Conservation (phyloP, 352 stramenopile genomes). For the Phytophthora foliorum region DNA sequence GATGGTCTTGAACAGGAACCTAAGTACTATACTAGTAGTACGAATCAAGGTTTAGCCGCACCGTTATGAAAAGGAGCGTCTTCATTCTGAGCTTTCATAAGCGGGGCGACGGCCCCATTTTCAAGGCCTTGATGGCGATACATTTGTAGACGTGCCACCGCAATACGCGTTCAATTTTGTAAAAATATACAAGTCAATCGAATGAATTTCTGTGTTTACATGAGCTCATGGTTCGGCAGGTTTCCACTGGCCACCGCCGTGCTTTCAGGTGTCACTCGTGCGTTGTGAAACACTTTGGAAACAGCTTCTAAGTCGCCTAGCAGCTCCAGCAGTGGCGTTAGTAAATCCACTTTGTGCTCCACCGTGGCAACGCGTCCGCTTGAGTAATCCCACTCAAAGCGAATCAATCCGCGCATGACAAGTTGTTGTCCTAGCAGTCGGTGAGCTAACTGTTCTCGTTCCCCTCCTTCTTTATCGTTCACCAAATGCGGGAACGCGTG, state of each 20-base stretch:
- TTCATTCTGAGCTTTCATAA: too few relatives aligned
- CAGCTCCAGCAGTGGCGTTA: constrained; percentile 18
- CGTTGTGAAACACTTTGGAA: constrained; percentile 23
- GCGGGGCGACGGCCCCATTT: too few relatives aligned
- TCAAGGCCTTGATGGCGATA: too few relatives aligned
- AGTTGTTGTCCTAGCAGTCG: constrained; percentile 16
- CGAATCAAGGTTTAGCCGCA: too few relatives aligned
- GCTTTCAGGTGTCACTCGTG: constrained; percentile 14
- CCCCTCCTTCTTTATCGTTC: background rate
- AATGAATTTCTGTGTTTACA: background rate
- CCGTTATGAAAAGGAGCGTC: too few relatives aligned
- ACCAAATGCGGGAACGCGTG: constrained; percentile 18
- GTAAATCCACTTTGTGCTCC: constrained; percentile 18
- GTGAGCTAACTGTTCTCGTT: constrained; percentile 4
- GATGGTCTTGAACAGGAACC: too few relatives aligned
- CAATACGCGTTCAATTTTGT: background rate
- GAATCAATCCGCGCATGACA: constrained; percentile 10
- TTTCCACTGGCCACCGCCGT: constrained; percentile 5
- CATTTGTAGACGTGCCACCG: too few relatives aligned
- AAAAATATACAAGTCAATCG: background rate
- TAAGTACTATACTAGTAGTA: too few relatives aligned
- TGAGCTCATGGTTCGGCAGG: background rate
- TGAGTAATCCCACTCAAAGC: constrained; percentile 17
- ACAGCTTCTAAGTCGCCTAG: constrained; percentile 22
- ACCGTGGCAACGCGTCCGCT: constrained; percentile 6